Evolutionary conservation across 352 stramenopile genomes (phyloP), one percentile per base, ranked within the genome.

Genomic region (Globisporangium nodosum): DNA sequence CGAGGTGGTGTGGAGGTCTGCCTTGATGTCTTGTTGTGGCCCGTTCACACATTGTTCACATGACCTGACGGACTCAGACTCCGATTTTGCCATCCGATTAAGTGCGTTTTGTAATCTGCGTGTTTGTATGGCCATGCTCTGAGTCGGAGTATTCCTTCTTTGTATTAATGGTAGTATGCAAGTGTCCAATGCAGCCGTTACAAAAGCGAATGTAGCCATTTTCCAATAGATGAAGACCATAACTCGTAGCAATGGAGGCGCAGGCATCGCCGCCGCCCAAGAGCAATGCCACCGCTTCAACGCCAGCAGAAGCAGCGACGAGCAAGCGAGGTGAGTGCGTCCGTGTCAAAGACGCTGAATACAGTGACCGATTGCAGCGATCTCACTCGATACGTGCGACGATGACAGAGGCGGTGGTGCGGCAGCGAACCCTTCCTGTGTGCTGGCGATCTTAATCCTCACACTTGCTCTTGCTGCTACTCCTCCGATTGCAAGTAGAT

Each of bases 291-390:
- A 37, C 33, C 33, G 33, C 33, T 12, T 9, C 33, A 37, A 11
- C 33, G 9, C 33, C 33, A 37, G 33, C 33, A 37, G 6, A 1
- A 47, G 40, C 40, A 47, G 40, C 11, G 9, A 35, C 51, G 39
- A 15, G n/a, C 18, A 61, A 61, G 48, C 56, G 56, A 61, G 56
- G 56, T 56, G 48, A 49, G 48, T 0, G 37, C n/a, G 18, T 4
- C 16, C 12, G 11, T 47, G 5, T 37, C 33, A 11, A 37, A 12
- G 33, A 37, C 9, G 9, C 9, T 37, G 33, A 37, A 6, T 37
- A 0, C 33, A 37, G 9, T 37, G 33, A 9, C 5, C 9, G 33
- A 11, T 37, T 37, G 33, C 33, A 11, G 9, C 6, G 9, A 37
- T 37, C 33, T 37, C 35, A 47, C n/a, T 47, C 40, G 13, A 47